Conservation (phyloP, 2,329 filamentous ascomycete species). For the Rhynchosporium secalis region DNA sequence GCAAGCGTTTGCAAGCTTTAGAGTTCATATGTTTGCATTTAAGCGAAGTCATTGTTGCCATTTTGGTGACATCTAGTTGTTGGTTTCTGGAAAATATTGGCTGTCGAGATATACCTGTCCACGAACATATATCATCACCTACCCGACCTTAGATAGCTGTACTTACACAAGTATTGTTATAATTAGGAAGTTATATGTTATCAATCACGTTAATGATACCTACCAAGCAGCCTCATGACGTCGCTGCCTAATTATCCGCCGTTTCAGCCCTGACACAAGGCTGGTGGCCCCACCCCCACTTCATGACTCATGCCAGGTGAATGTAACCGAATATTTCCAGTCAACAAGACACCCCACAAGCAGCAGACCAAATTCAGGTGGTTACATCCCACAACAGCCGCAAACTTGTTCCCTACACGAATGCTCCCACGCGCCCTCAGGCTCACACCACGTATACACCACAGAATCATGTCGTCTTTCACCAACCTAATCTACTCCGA, state of each 20-base stretch:
- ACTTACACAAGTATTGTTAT: too few species aligned
- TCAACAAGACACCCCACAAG: conserved; percentile 16
- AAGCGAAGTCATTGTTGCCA: background rate
- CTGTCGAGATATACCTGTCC: too few species aligned
- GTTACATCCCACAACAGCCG: conserved; percentile 21
- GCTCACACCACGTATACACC: conserved; percentile 43
- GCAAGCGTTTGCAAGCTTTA: background rate
- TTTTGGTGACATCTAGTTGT: too few species aligned
- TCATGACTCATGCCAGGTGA: background rate
- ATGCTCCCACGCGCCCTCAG: conserved; percentile 34
- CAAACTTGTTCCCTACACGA: conserved; percentile 38
- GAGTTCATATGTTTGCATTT: background rate
- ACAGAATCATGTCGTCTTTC: conserved; percentile 65
- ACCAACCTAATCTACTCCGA: conserved; percentile 69
- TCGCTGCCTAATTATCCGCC: background rate
- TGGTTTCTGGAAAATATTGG: too few species aligned
- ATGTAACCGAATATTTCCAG: conserved; percentile 2
- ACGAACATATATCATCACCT: too few species aligned
- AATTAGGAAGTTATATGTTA: too few species aligned
- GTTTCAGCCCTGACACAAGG: conserved; percentile 9
- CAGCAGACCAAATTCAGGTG: background rate
- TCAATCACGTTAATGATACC: too few species aligned
- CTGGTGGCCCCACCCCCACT: conserved; percentile 11
- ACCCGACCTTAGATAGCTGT: too few species aligned
- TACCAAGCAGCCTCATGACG: background rate